These are phyloP conservation scores for Dryas integrifolia DNA, from an alignment of 331 rosid genomes.

Conservation along the genomic window DNA sequence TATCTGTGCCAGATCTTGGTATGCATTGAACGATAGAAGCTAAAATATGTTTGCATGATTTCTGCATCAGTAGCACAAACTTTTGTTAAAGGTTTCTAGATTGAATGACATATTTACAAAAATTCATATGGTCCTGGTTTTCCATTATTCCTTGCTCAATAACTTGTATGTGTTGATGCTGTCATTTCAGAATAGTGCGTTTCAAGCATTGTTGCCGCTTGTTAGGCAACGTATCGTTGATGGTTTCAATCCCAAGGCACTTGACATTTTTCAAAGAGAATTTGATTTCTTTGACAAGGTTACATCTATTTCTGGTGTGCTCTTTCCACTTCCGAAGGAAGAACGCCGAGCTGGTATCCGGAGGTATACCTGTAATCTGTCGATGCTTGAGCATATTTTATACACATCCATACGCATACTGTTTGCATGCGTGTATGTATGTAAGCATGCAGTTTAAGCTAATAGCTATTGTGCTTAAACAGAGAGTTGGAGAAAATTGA, in stretches of 20 bases:
- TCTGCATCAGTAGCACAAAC: neutral
- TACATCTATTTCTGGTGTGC: slow-evolving; percentile 91
- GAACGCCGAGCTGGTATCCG: slow-evolving; percentile 91
- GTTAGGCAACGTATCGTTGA: slow-evolving; percentile 82
- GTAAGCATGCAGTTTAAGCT: slow-evolving; percentile 17
- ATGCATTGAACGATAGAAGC: neutral
- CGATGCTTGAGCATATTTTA: slow-evolving; percentile 2
- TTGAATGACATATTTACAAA: neutral
- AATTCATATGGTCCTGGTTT: neutral
- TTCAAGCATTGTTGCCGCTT: slow-evolving; percentile 71
- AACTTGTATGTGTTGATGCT: slow-evolving; percentile 22
- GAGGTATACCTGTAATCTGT: slow-evolving; percentile 43
- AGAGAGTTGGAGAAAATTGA: slow-evolving; percentile 96
- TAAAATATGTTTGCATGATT: slow-evolving; percentile 16
- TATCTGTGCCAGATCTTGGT: neutral
- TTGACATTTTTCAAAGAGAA: slow-evolving; percentile 71
- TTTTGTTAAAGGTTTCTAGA: neutral
- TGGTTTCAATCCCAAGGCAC: slow-evolving; percentile 75
- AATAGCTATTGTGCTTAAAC: slow-evolving; percentile 22
- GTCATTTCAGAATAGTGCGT: slow-evolving; percentile 69
- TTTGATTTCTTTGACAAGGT: slow-evolving; percentile 98
- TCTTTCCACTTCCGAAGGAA: slow-evolving; percentile 78
- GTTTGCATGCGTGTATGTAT: neutral
- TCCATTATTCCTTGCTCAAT: neutral
- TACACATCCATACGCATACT: too few relatives aligned